Evolutionary conservation across 2,329 filamentous ascomycete species (phyloP).

Genomic region (Davidsoniella eucalypti): DNA sequence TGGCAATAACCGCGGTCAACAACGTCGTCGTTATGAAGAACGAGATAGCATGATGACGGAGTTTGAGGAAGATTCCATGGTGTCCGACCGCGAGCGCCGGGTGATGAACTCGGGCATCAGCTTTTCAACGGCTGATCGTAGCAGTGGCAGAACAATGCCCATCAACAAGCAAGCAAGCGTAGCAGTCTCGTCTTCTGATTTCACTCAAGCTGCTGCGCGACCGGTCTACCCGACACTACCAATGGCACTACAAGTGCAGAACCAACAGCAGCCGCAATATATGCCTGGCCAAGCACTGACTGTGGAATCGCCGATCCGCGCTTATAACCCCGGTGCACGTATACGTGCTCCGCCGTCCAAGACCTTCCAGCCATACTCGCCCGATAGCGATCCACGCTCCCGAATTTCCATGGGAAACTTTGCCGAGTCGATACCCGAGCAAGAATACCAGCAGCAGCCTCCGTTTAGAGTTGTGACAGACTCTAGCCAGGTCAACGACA

Average conservation of each 20-base stretch:
- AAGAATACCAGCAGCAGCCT: neutral
- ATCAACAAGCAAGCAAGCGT: neutral
- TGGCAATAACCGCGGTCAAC: neutral
- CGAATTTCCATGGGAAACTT: no score
- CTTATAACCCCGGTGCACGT: constrained; percentile 7
- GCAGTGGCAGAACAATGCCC: constrained; percentile 17
- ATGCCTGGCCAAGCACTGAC: constrained; percentile 6
- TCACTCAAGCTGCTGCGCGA: constrained; percentile 11
- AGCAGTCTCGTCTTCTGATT: constrained; percentile 7
- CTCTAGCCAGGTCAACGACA: constrained; percentile 5
- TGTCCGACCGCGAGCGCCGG: constrained; percentile 18
- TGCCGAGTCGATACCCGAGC: no score
- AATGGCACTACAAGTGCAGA: constrained; percentile 1
- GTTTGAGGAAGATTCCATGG: constrained; percentile 32
- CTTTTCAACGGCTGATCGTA: constrained; percentile 25
- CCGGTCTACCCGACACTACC: constrained; percentile 2
- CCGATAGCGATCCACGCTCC: neutral
- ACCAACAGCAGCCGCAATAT: constrained; percentile 11
- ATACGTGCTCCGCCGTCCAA: neutral
- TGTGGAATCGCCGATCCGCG: neutral
- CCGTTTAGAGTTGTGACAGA: constrained; percentile 6
- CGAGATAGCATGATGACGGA: constrained; percentile 31
- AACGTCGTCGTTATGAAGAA: constrained; percentile 16
- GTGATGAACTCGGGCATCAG: constrained; percentile 38
- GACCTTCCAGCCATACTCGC: constrained; percentile 1